Evolutionary conservation across 768 basidiomycete species (phyloP), one percentile per base, ranked within the genome.

Genomic region (Rhizopogon vesiculosus): DNA sequence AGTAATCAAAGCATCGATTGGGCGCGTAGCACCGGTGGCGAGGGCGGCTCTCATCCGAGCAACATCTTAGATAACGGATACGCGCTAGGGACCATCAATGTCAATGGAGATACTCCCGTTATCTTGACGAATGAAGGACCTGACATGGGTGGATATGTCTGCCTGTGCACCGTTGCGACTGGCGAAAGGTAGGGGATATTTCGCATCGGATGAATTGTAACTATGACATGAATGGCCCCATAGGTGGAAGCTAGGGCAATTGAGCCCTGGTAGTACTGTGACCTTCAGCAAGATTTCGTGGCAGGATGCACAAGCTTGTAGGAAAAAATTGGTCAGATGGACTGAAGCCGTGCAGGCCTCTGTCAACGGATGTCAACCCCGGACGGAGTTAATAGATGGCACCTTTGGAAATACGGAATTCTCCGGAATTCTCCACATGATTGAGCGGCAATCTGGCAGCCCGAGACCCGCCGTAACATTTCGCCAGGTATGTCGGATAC

Each of bases 91-190:
- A 72, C 78, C 1, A 61, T 86, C 56, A 86, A 86, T 60, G 55
- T 86, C 51, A 88, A 87, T 59, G 86, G 86, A 2, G 86, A 88
- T 62, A 86, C 84, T 0, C 85, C 87, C 0, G 83, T 87, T 2
- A 79, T 86, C n/a, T 68, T 86, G 50, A 76, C 77, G 4, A 75
- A 76, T 28, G 86, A 86, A 62, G 81, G 81, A 0, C 84, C 83
- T 0, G 81, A 83, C 64, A 82, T 83, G 77, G 83, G 84, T 6
- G 84, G 84, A 1, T 84, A 85, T 51, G 63, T 84, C 12, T 85
- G 82, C 60, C 51, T 78, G 18, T 82, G 80, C 55, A 82, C 83
- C 0, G 72, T 85, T 3, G 75, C 76, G 5, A 71, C 76, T 3
- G 74, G 72, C 1, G 83, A 85, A 16, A 61, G 78, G 84, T 83